Evolutionary conservation across 116 monocot species (phyloP), one percentile per base, ranked within the genome.

Genomic region (Cymodocea nodosa): DNA sequence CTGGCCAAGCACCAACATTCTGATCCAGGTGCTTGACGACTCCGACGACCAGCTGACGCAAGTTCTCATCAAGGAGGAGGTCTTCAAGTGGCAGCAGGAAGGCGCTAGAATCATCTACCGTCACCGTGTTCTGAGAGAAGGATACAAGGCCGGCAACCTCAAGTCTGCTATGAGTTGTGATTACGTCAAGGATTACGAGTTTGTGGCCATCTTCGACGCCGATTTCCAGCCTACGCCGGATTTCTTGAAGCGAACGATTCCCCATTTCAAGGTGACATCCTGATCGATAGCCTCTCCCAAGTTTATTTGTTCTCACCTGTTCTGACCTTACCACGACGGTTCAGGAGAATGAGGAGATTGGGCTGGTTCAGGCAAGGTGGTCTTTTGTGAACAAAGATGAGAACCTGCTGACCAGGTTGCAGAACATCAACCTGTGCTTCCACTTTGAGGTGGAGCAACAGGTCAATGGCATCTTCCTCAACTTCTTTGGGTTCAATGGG

Each of bases 371-470:
- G 66, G 83, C 94, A 11, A 78, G 94, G 54, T 95, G 94, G 94
- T 83, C 87, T 13, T 95, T 95, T 68, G 84, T 95, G 48, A 95
- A 95, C 77, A 95, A 87, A 59, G 90, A 95, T 50, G 94, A 95
- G 76, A 95, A 95, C 68, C 70, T 95, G 60, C 71, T 95, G 36
- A 95, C 94, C 15, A 57, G 90, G 68, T 66, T 95, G 75, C 94
- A 95, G 68, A 87, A 95, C 77, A 87, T 95, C 8, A 95, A 95
- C 60, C 77, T 95, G 52, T 95, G 94, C 81, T 95, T 95, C 73
- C 94, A 95, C 65, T 95, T 95, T 71, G 94, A 95, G 78, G 94
- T 95, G 68, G 94, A 95, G 75, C 94, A 95, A 66, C 94, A 95
- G 66, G 94, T 95, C 7, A 95, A 90, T 63, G 87, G 94, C 2